phyloP scores from a whole-genome alignment of 2,329 filamentous ascomycete genomes.

The Cercospora janseana region DNA sequence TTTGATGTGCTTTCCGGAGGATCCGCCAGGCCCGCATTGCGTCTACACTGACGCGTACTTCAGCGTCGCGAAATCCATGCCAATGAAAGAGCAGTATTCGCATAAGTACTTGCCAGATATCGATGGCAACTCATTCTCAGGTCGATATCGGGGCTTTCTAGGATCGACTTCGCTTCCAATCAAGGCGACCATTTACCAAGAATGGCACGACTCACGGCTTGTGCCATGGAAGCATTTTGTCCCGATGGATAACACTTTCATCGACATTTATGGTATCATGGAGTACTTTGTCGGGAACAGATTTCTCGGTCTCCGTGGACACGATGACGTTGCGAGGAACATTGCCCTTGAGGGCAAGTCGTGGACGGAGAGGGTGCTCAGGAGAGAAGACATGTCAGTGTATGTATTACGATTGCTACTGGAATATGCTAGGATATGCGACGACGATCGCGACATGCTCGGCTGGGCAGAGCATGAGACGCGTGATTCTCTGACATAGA shows the following conservation, averaged over 20 bases:
- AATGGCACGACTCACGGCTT: conserved; percentile 41
- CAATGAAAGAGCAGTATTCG: conserved; percentile 44
- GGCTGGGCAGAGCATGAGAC: conserved; percentile 38
- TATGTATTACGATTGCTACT: conserved; percentile 69
- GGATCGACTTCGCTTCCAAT: conserved; percentile 31
- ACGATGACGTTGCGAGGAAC: conserved; percentile 58
- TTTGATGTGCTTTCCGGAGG: conserved; percentile 46
- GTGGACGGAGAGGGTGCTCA: conserved; percentile 66
- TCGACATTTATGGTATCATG: conserved; percentile 34
- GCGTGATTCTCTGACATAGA: conserved; percentile 6
- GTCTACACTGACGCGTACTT: conserved; percentile 49
- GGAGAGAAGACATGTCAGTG: conserved; percentile 73
- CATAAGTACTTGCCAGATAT: conserved; percentile 71
- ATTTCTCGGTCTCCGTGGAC: conserved; percentile 34
- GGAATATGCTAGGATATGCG: conserved; percentile 46
- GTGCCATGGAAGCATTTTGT: conserved; percentile 41
- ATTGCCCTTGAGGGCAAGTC: conserved; percentile 65
- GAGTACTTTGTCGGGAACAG: conserved; percentile 56
- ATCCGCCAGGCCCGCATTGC: conserved; percentile 41
- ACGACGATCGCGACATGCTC: conserved; percentile 43
- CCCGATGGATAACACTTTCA: conserved; percentile 34
- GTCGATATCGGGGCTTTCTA: conserved; percentile 37
- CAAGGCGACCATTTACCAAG: conserved; percentile 40
- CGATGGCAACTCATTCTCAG: conserved; percentile 59
- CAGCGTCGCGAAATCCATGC: conserved; percentile 31